Evolutionary conservation across 345 rosid genomes (phyloP).

Genomic region (Sisymbrium altissimum): DNA sequence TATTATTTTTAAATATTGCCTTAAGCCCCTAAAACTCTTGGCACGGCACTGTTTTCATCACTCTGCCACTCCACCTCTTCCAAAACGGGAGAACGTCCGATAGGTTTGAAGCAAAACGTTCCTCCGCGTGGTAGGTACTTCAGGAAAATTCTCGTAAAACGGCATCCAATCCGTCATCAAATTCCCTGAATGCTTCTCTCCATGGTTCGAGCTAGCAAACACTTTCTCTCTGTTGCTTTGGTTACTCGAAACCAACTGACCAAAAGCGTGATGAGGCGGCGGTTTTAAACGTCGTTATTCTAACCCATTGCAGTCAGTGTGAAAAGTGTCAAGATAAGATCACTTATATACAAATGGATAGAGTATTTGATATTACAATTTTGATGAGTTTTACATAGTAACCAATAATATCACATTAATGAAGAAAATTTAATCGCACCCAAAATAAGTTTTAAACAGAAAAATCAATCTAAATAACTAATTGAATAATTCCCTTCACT

Average conservation of each 20-base stretch:
- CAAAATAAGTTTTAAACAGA: too few relatives aligned
- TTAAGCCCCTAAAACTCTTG: too few relatives aligned
- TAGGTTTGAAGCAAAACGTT: slow-evolving; percentile 33
- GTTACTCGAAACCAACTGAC: neutral
- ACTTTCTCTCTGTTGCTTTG: neutral
- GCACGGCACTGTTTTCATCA: slow-evolving; percentile 23
- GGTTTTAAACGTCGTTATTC: neutral
- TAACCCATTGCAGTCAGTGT: slow-evolving; percentile 17
- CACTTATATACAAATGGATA: too few relatives aligned
- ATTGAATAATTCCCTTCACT: too few relatives aligned
- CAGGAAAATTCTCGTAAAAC: slow-evolving; percentile 31
- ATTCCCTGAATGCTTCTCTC: neutral
- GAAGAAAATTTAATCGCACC: too few relatives aligned
- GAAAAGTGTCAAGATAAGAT: too few relatives aligned
- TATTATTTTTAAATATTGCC: too few relatives aligned
- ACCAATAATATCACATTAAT: too few relatives aligned
- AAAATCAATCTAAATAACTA: too few relatives aligned
- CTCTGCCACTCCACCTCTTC: neutral
- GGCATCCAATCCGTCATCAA: slow-evolving; percentile 23
- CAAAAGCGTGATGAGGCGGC: neutral
- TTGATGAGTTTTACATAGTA: too few relatives aligned
- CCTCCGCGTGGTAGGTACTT: slow-evolving; percentile 38
- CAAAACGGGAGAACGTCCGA: slow-evolving; percentile 31
- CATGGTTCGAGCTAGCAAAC: slow-evolving; percentile 25
- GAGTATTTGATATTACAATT: too few relatives aligned